These are phyloP conservation scores for Claviceps quebecensis DNA, from an alignment of 2,329 filamentous ascomycete genomes.

Conservation along the genomic window DNA sequence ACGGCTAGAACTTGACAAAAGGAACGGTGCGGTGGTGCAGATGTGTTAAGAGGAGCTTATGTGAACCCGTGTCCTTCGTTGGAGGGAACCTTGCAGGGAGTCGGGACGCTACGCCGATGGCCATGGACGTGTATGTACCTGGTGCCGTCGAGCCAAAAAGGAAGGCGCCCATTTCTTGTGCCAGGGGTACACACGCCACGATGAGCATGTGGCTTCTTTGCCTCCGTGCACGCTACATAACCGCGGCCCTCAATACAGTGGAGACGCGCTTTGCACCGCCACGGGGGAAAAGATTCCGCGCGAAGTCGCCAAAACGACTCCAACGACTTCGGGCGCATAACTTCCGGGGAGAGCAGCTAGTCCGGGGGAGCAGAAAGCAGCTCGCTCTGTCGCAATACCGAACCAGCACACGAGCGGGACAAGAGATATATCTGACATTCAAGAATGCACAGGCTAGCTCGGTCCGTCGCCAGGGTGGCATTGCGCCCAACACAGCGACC, in stretches of 20 bases:
- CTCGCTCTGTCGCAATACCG: background rate
- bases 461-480: background rate
- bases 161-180: background rate
- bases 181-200: background rate
- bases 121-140: conserved; percentile 13
- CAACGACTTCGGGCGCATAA: background rate
- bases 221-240: too few species aligned
- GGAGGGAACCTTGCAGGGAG: background rate
- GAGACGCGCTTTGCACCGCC: background rate
- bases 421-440: background rate
- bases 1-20: too few species aligned
- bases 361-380: background rate
- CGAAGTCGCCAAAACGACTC: too few species aligned
- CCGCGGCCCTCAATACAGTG: too few species aligned
- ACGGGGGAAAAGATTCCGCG: background rate
- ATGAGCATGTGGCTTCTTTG: background rate
- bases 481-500: background rate
- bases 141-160: conserved; percentile 11
- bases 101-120: background rate
- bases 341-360: too few species aligned
- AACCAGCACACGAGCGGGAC: background rate
- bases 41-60: background rate
- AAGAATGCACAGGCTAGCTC: conserved; percentile 1
- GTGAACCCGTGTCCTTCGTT: conserved; percentile 1
- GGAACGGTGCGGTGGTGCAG: background rate